Evolutionary conservation across 1,284 basidiomycete species (phyloP), one percentile per base, ranked within the genome.

Genomic region (Vanrija sp.): DNA sequence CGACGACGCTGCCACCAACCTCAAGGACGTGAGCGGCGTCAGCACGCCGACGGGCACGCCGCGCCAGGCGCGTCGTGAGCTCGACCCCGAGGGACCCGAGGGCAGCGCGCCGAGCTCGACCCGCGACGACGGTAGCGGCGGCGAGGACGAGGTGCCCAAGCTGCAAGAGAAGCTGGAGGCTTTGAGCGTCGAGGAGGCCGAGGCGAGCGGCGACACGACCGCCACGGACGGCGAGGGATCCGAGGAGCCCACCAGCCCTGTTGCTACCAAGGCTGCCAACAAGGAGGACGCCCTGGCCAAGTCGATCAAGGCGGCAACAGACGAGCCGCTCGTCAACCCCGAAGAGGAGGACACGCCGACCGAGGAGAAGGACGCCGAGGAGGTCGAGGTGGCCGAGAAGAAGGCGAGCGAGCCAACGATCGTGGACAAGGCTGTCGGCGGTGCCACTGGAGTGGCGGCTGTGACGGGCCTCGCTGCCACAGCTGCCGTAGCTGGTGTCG

Each of bases 41-140:
- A 65, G 62, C 36, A 74, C 72, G 9, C 72, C 72, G 0, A 68
- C 57, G 15, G 66, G 69, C 6, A 74, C 72, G 1, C 72, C 72
- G 6, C 61, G 64, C 47, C 71, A 67, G 10, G 67, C 65, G 5
- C 53, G 56, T 22, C 54, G 59, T 42, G 61, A 66, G 19, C 57
- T 74, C 2, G 67, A 68, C 8, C 52, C 52, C 27, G 61, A 57
- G 57, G 20, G 45, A 56, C 16, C 18, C 37, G 41, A 62, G 62
- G 7, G 65, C 65, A n/a, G 59, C 59, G 2, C 65, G 64, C 43
- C 49, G 4, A 35, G 36, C 16, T 50, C 49, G n/a, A 22, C 49
- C 10, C 49, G 43, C 23, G 44, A 44, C 23, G 47, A 42, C 15
- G 46, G 23, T 3, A 19, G n/a, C 20, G 54, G 27, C 10, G 8